phyloP scores from a whole-genome alignment of 176 grass and related monocot species.

The Oryza australiensis region DNA sequence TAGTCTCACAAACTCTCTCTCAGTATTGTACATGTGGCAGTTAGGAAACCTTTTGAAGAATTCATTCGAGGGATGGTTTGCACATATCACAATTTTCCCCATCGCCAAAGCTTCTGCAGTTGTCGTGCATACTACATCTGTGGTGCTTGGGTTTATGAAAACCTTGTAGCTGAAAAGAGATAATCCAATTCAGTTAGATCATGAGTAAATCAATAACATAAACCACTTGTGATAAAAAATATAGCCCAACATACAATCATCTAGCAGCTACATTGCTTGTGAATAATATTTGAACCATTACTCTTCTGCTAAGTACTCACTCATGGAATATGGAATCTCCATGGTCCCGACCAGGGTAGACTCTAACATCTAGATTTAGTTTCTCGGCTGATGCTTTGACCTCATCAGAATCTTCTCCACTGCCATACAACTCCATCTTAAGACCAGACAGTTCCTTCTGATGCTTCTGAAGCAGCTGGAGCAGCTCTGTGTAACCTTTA shows the following conservation, averaged over 20 bases:
- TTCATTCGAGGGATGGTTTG: conserved; percentile 86
- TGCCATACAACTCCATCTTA: conserved; percentile 93
- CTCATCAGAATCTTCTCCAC: conserved; percentile 80
- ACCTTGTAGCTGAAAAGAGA: conserved; percentile 85
- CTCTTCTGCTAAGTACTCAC: conserved; percentile 45
- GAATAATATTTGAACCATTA: not conserved
- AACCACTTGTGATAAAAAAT: not conserved
- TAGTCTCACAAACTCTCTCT: conserved; percentile 69
- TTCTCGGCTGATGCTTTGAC: conserved; percentile 66
- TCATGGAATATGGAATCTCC: conserved; percentile 90
- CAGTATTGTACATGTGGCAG: conserved; percentile 75
- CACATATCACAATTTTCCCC: conserved; percentile 96
- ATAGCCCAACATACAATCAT: not conserved
- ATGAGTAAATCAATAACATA: conserved; percentile 19
- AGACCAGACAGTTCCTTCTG: conserved; percentile 67
- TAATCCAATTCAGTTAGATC: not conserved
- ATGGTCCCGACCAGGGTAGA: conserved; percentile 85
- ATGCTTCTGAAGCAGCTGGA: conserved; percentile 66
- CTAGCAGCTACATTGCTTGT: not conserved
- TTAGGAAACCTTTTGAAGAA: conserved; percentile 97
- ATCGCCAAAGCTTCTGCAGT: conserved; percentile 92
- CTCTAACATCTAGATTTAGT: conserved; percentile 62
- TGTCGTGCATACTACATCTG: conserved; percentile 96
- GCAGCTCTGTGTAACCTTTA: conserved; percentile 91
- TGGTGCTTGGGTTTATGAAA: conserved; percentile 97